phyloP scores from a whole-genome alignment of 1,284 basidiomycete genomes.

The Testicularia cyperi region DNA sequence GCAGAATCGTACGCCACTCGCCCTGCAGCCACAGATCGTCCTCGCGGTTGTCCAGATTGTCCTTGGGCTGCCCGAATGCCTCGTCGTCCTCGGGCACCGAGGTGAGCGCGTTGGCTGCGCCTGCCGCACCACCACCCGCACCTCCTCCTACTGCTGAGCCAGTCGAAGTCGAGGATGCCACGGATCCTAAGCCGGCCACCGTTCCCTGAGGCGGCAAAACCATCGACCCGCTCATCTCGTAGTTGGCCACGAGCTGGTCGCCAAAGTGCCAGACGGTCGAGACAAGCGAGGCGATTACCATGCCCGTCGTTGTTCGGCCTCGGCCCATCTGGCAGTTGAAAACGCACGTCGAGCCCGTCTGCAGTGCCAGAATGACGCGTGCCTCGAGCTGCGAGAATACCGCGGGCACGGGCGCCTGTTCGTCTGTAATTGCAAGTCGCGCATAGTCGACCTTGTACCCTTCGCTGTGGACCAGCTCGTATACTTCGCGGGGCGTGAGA shows the following conservation, averaged over 20 bases:
- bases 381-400: conserved; percentile 57
- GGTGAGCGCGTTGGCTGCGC: neutral
- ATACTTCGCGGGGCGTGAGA: conserved; percentile 80
- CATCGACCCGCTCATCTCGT: conserved; percentile 26
- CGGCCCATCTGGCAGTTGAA: conserved; percentile 60
- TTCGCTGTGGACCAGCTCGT: conserved; percentile 53
- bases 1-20: conserved; percentile 94
- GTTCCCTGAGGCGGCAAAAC: no score
- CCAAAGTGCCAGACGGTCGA: conserved; percentile 52
- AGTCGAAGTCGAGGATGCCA: conserved; percentile 1
- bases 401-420: conserved; percentile 58
- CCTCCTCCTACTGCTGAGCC: neutral
- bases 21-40: conserved; percentile 65
- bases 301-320: conserved; percentile 57
- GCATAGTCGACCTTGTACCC: conserved; percentile 58
- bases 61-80: conserved; percentile 30
- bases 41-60: conserved; percentile 54
- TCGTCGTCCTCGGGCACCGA: conserved; percentile 12
- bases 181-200: no score
- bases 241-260: conserved; percentile 26
- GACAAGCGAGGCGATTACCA: conserved; percentile 57
- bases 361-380: conserved; percentile 50
- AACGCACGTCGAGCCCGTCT: conserved; percentile 43
- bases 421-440: conserved; percentile 58
- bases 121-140: neutral